Base-by-base conservation (phyloP, 805 yeast genomes). In the Suhomyces faveliae region DNA sequence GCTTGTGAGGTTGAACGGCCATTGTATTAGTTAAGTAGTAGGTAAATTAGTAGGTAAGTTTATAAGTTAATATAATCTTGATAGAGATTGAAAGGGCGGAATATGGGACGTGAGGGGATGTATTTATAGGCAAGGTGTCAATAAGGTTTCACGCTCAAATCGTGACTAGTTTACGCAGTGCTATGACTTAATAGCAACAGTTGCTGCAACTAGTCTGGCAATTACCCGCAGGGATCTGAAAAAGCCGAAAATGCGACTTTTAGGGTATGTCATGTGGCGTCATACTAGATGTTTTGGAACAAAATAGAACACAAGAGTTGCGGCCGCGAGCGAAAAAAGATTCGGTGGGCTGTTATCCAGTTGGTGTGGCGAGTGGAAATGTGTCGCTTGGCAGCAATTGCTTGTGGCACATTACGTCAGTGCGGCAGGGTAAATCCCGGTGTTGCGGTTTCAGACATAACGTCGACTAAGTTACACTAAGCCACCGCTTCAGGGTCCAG, bases 1-100 rank as follows among this genome's bases (percentile, higher is more conserved):
- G 69, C 64, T 78, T 85, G 50, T 77, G 77, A 35, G 53, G 53
- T 43, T 45, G 43, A 13, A 8, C 35, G n/a, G 29, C 46, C 51
- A 48, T 48, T 42, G 22, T 43, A 41, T 4, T 41, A 13, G 25
- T 30, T 35, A n/a, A 4, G 39, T 12, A 23, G n/a, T n/a, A n/a
- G n/a, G n/a, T n/a, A n/a, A n/a, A n/a, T 19, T 35, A 19, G 23
- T 35, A 11, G 2, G 9, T 20, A 15, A 21, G n/a, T 17, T 21
- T 9, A 7, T 38, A 20, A 38, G 25, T 6, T 38, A 13, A 7
- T 38, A 21, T 30, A n/a, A n/a, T n/a, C 13, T 12, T 30, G 12
- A 30, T n/a, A 8, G 20, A 8, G 5, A 2, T 30, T 13, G 2
- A 33, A 17, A 15, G 15, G 7, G 4, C 2, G 21, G 10, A 9